Conservation (phyloP, 306 rosid species). For the Crotalaria pallida region DNA sequence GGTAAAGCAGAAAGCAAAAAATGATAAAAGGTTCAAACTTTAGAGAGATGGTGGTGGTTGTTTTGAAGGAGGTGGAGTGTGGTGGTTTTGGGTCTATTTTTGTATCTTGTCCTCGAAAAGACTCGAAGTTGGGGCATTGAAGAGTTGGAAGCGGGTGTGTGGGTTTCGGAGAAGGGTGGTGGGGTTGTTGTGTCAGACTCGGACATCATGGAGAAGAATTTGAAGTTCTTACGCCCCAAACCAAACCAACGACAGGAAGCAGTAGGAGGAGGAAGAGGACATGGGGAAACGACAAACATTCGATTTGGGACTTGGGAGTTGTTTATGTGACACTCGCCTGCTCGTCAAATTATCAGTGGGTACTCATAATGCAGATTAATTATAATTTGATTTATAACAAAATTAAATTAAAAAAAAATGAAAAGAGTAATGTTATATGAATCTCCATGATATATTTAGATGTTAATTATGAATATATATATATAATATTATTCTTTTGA, state of each 20-base stretch:
- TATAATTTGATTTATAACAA: too few relatives aligned
- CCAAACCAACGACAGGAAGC: not conserved
- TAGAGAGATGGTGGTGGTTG: conserved; percentile 7
- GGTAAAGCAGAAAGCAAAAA: not conserved
- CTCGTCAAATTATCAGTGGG: too few relatives aligned
- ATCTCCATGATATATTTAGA: too few relatives aligned
- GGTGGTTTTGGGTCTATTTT: conserved; percentile 46
- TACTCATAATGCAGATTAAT: too few relatives aligned
- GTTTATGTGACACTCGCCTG: too few relatives aligned
- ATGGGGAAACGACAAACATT: not conserved
- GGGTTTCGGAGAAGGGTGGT: conserved; percentile 17
- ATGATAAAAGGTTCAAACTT: conserved; percentile 31
- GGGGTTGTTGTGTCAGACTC: conserved; percentile 25
- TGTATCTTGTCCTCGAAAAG: conserved; percentile 54
- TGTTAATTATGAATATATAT: too few relatives aligned
- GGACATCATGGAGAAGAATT: too few relatives aligned
- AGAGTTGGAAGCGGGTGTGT: conserved; percentile 14
- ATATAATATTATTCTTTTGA: too few relatives aligned
- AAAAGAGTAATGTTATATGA: too few relatives aligned
- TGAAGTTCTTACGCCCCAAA: conserved; percentile 11
- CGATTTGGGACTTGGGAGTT: conserved; percentile 11
- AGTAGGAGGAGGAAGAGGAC: not conserved
- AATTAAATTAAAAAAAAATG: too few relatives aligned
- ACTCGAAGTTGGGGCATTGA: conserved; percentile 55
- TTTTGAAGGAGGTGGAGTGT: conserved; percentile 21